Conservation (phyloP, 257 asterid genomes). For the Euphrasia confusa region DNA sequence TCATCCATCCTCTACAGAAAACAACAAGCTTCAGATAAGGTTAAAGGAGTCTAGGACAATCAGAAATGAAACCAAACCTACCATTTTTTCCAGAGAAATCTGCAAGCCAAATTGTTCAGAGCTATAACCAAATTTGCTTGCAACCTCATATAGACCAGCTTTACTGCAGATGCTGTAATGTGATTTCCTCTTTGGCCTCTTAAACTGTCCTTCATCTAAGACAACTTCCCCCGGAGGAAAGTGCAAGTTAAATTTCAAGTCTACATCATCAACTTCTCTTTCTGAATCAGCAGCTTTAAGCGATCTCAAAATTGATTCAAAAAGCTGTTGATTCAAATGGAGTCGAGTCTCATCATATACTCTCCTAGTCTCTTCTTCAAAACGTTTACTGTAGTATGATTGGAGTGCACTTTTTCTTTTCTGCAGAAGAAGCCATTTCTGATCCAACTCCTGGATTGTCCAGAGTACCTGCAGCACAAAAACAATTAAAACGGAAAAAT, state of each 20-base stretch:
- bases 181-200: conserved; percentile 94
- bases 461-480: conserved; percentile 73
- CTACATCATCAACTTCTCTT: conserved; percentile 92
- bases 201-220: conserved; percentile 79
- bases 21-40: conserved; percentile 20
- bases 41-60: conserved; percentile 12
- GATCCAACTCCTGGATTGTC: conserved; percentile 89
- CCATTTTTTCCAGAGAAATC: conserved; percentile 75
- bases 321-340: conserved; percentile 60
- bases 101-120: conserved; percentile 93
- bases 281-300: conserved; percentile 86
- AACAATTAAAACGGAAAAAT: conserved; percentile 5
- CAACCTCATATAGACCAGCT: conserved; percentile 92
- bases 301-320: conserved; percentile 66
- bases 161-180: conserved; percentile 56
- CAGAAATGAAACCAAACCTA: conserved; percentile 29
- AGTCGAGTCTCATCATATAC: conserved; percentile 74
- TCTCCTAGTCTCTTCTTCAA: conserved; percentile 73
- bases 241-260: conserved; percentile 80
- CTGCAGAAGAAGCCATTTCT: conserved; percentile 92
- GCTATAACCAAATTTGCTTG: conserved; percentile 90
- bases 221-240: conserved; percentile 63
- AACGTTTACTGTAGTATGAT: conserved; percentile 63
- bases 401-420: conserved; percentile 82
- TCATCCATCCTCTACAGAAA: conserved; percentile 72